Evolutionary conservation across 2,329 filamentous ascomycete species (phyloP).

Genomic region (Trichothecium sympodiale): DNA sequence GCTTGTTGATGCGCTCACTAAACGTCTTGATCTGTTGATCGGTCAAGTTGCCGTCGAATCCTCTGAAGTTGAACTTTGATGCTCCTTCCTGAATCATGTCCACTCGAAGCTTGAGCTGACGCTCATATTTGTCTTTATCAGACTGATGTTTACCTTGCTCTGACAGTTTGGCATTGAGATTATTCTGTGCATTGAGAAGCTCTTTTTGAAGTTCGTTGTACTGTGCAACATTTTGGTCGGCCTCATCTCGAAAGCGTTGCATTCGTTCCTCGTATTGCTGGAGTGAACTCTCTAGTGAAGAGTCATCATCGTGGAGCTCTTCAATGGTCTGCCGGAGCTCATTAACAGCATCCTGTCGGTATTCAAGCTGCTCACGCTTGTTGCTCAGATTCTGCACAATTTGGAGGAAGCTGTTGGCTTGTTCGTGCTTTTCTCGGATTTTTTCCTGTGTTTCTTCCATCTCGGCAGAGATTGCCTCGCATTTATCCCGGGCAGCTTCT

Average conservation of each 20-base stretch:
- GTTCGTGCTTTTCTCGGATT: slow-evolving; percentile 56
- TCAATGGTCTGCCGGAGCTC: slow-evolving; percentile 63
- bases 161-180: slow-evolving; percentile 40
- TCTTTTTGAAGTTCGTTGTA: slow-evolving; percentile 54
- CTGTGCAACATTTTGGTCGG: slow-evolving; percentile 48
- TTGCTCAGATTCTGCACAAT: slow-evolving; percentile 66
- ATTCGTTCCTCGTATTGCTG: slow-evolving; percentile 71
- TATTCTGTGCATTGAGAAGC: slow-evolving; percentile 30
- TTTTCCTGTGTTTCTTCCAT: slow-evolving; percentile 48
- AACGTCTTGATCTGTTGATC: slow-evolving; percentile 67
- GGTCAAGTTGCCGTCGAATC: slow-evolving; percentile 69
- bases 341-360: slow-evolving; percentile 58
- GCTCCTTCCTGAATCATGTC: slow-evolving; percentile 71
- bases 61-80: slow-evolving; percentile 65
- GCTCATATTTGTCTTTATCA: slow-evolving; percentile 77
- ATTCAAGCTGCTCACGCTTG: slow-evolving; percentile 64
- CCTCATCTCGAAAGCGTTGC: slow-evolving; percentile 50
- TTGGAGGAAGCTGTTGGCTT: slow-evolving; percentile 62
- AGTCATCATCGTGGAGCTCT: slow-evolving; percentile 68
- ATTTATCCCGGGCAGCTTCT: slow-evolving; percentile 46
- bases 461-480: slow-evolving; percentile 44
- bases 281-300: slow-evolving; percentile 59
- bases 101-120: slow-evolving; percentile 61
- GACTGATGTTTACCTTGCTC: slow-evolving; percentile 73
- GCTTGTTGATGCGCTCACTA: slow-evolving; percentile 63